Evolutionary conservation across 139 green algal species (phyloP), one percentile per base, ranked within the genome.

Genomic region (Zygnema cylindricum): DNA sequence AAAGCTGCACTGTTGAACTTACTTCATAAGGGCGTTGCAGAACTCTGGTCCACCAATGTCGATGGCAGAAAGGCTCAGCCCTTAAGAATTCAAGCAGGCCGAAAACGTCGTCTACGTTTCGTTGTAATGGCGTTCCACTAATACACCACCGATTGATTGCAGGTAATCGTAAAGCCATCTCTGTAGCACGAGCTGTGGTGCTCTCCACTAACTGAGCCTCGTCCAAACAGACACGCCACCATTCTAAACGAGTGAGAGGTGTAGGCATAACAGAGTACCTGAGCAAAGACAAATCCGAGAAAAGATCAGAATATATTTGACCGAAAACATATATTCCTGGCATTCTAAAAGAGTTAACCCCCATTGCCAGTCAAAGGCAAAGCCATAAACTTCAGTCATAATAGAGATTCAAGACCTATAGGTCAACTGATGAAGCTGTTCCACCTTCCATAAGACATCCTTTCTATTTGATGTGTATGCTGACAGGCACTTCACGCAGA

Each of bases 141-240:
- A 98, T 63, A 42, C 86, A 91, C 91, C 93, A 95, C 2, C 92
- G 71, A 84, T 95, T 87, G n/a, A 79, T 76, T 0, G 91, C 84
- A 0, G 77, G 21, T 73, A 97, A 86, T 81, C 93, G 91, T 30
- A 90, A 78, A 3, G 96, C 96, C 95, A 98, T 97, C 77, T 95
- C 88, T 1, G 96, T 92, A 0, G 95, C 96, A 73, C 95, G 94
- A 41, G 93, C 90, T 0, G 76, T 69, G 22, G 95, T 95, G 86
- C 90, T 93, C 88, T 96, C 95, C 81, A 99, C 96, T 93, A 97
- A 95, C 89, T 99, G 96, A 0, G 96, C 96, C 88, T 98, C 97
- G 82, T 99, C 97, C 76, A 98, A 89, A 63, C 95, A 95, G 36
- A 99, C 94, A 0, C 97, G 93, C 95, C 95, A 98, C 94, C 96